Conservation (phyloP, 148 eudicot species). For the Fallopia convolvulus region DNA sequence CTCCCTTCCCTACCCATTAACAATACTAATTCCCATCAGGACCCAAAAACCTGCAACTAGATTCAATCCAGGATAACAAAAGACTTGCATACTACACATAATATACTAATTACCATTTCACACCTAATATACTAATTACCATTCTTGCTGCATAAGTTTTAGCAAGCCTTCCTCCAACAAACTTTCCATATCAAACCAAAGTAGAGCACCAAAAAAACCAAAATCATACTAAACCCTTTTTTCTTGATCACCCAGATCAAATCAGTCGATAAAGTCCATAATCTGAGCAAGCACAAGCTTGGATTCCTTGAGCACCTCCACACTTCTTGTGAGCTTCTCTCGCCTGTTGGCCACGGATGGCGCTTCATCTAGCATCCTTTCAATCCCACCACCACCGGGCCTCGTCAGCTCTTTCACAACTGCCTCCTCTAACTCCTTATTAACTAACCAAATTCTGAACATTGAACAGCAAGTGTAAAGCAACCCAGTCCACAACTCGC, state of each 20-base stretch:
- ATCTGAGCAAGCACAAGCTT: conserved; percentile 1
- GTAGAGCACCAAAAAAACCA: neutral
- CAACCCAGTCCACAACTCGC: neutral
- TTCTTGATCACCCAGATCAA: neutral
- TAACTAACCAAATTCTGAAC: neutral
- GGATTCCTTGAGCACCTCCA: neutral
- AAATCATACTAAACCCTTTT: neutral
- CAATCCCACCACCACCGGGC: conserved; percentile 6
- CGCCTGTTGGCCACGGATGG: neutral
- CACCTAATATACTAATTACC: no score
- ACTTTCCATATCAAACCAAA: no score
- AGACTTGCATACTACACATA: no score
- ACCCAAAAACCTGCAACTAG: no score
- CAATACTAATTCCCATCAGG: no score
- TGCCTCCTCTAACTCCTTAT: neutral
- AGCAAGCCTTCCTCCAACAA: no score
- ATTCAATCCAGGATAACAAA: no score
- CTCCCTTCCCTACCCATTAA: no score
- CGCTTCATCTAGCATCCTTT: neutral
- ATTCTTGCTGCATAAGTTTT: no score
- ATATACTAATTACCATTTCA: no score
- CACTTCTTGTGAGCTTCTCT: neutral
- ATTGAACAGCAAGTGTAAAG: neutral
- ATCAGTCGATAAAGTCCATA: neutral
- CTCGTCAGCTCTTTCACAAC: conserved; percentile 1